Base-by-base conservation (phyloP, 805 yeast genomes). In the Myxozyma neotropica region DNA sequence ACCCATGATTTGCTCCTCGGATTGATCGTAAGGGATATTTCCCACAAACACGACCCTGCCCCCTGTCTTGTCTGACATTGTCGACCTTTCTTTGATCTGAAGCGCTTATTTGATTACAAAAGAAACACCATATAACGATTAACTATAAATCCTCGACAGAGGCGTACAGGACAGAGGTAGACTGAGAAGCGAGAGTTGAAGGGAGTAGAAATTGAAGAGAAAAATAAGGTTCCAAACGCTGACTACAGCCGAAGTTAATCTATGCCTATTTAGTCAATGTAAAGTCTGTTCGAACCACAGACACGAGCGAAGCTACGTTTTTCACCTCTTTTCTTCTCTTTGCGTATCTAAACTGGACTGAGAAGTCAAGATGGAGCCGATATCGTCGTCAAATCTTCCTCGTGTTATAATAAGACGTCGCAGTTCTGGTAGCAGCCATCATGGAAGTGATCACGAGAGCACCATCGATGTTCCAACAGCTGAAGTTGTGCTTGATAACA, bases 1-100 rank as follows among this genome's bases (percentile, higher is more conserved):
- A 63, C 67, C 68, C 66, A 83, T 74, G n/a, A 93, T 86, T 72
- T 92, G 97, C 68, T 90, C 96, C 71, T 93, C 98, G 0, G 97
- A 88, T 70, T 88, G 90, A 69, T 93, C 97, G 71, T 85, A 90
- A 0, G 98, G 98, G 39, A 93, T 88, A 15, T 89, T 86, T 2
- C 96, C 96, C 43, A 92, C 82, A 26, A 57, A 61, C n/a, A 61
- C 58, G 36, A 58, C 65, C 17, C 43, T 47, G 12, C 61, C 58
- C 7, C 42, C 46, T 2, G 48, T 26, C 42, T 54, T 59, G 31
- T 61, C 62, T 24, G 64, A 33, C 63, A 58, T 58, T 5, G 17
- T 31, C n/a, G n/a, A n/a, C 15, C 17, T 17, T 1, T 31, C 3
- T 33, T 24, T 15, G 13, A 24, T 36, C 13, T 26, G 12, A 40